A percentile compares a stretch with the other conserved stretches of the same genome.
Conservation (phyloP, 2,329 filamentous ascomycete genomes). For the Pestalotiopsis sp. region DNA sequence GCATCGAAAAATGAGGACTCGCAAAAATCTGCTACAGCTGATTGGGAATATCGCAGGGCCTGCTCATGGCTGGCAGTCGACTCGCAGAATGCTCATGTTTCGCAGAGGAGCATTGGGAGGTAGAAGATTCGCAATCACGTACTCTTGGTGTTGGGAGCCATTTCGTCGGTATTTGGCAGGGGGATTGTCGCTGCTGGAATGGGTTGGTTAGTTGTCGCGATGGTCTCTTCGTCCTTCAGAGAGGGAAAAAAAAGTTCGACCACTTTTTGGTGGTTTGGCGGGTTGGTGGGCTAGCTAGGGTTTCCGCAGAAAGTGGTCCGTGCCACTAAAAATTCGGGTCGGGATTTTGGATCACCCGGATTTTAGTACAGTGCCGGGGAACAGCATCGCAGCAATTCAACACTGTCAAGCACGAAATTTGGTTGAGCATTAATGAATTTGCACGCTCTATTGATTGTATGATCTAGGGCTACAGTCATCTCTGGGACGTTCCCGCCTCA, state of each 20-base stretch:
- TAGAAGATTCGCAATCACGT: conserved; percentile 32
- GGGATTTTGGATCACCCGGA: neutral
- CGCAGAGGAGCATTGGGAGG: neutral
- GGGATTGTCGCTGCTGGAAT: conserved; percentile 18
- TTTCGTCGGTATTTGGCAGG: conserved; percentile 31
- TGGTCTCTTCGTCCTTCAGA: conserved; percentile 4
- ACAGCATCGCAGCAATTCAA: neutral
- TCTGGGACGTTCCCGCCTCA: neutral
- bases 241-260: conserved; percentile 1
- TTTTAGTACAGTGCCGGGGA: neutral
- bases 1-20: neutral
- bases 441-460: neutral
- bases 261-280: conserved; percentile 2
- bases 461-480: neutral
- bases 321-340: neutral
- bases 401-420: conserved; percentile 2
- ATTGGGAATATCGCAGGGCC: conserved; percentile 1
- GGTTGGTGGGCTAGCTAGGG: conserved; percentile 11
- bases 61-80: conserved; percentile 6
- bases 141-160: conserved; percentile 54
- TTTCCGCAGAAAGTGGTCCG: conserved; percentile 7
- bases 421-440: neutral
- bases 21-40: conserved; percentile 10
- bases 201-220: conserved; percentile 13
- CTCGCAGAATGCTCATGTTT: conserved; percentile 14